phyloP scores from a whole-genome alignment of 2,329 filamentous ascomycete species.

The Aotearoamyces nothofagi region DNA sequence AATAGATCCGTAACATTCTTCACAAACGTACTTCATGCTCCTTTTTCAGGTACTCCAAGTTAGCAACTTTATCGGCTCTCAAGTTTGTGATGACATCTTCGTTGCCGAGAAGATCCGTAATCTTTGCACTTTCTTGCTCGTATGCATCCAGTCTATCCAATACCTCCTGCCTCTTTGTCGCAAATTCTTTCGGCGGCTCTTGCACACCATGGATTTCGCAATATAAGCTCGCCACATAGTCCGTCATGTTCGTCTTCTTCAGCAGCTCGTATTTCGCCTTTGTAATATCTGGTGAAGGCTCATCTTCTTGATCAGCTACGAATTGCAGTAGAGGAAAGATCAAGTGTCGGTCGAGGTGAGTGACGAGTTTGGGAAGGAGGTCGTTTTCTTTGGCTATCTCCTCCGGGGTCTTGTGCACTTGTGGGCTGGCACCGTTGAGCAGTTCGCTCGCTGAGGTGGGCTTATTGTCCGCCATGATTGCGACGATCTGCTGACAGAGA shows the following conservation, averaged over 20 bases:
- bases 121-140: constrained; percentile 77
- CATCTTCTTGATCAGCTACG: constrained; percentile 66
- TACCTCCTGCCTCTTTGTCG: constrained; percentile 79
- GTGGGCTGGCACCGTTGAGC: constrained; percentile 6
- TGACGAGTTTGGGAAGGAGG: constrained; percentile 75
- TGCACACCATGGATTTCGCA: constrained; percentile 73
- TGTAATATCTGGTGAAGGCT: constrained; percentile 57
- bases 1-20: background rate
- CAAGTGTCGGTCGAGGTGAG: constrained; percentile 86
- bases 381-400: constrained; percentile 30
- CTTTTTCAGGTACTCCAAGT: constrained; percentile 96
- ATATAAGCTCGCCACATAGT: constrained; percentile 88
- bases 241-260: constrained; percentile 97
- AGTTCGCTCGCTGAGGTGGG: constrained; percentile 9
- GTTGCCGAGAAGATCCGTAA: constrained; percentile 71
- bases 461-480: constrained; percentile 32
- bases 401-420: constrained; percentile 26
- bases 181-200: constrained; percentile 70
- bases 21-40: constrained; percentile 63
- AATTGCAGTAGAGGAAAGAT: constrained; percentile 96
- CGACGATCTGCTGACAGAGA: constrained; percentile 9
- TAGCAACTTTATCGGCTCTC: constrained; percentile 93
- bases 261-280: constrained; percentile 86
- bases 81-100: constrained; percentile 84
- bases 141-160: constrained; percentile 68